Evolutionary conservation across 345 rosid genomes (phyloP), one percentile per base, ranked within the genome.

Genomic region (Rhodamnia argentea): DNA sequence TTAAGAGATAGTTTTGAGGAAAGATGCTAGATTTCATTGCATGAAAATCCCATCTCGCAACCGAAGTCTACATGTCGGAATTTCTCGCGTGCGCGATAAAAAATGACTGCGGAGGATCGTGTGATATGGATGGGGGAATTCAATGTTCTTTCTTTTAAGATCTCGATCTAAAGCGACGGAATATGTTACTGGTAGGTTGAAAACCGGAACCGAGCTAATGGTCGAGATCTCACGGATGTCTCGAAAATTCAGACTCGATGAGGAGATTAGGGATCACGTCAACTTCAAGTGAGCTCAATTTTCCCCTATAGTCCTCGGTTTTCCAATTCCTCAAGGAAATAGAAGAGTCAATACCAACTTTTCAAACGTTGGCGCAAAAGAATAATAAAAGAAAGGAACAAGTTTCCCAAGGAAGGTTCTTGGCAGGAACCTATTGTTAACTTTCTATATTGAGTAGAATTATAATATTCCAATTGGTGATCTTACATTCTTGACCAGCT

Each of bases 311-410:
- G 81, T 18, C 18, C 47, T 70, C 81, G 81, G 37, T 70, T 70
- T 18, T 70, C 81, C 81, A 70, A 2, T 18, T 12, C 47, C 81
- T 0, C 47, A 20, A 9, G 81, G 47, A 37, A 70, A 37, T 37
- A 70, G 81, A 70, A 37, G 47, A 37, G 81, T 70, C 81, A 70
- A 70, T 37, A 70, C 81, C 81, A 37, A 70, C 81, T 70, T 70
- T 70, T 70, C 81, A 70, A 70, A 70, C 78, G 78, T 3, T 18
- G 24, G 78, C 44, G 23, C 23, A 3, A 15, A 14, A 27, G 18
- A 15, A 29, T 1, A 64, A 10, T 4, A 64, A 37, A 32, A 18
- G 13, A 18, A 32, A 18, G 47, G 14, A 10, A 18, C 26, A 1
- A 37, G 81, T 70, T 10, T 70, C 26, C 81, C 24, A 1, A 70